These are phyloP conservation scores for Boletus barrowsii DNA, from an alignment of 768 basidiomycete species.

Conservation along the genomic window DNA sequence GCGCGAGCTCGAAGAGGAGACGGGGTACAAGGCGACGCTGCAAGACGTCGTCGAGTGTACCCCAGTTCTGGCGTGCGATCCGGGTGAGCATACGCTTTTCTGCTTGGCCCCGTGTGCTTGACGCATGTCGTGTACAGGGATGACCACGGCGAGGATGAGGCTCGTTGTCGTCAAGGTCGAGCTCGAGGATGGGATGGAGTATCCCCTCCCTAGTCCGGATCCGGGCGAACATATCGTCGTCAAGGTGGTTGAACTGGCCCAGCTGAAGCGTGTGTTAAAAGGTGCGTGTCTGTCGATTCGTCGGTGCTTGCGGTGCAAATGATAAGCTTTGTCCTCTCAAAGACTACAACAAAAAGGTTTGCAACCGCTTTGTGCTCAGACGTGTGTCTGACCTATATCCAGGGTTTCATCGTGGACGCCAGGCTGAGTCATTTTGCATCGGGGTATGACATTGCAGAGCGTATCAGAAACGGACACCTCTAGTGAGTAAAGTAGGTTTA, in stretches of 20 bases:
- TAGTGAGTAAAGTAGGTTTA: constrained; percentile 10
- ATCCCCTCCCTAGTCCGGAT: constrained; percentile 74
- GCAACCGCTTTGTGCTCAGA: background rate
- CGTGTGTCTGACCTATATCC: background rate
- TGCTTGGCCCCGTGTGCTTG: no score
- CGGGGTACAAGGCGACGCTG: constrained; percentile 69
- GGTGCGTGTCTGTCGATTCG: constrained; percentile 44
- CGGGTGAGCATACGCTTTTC: constrained; percentile 43
- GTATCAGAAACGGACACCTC: constrained; percentile 30
- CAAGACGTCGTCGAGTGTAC: constrained; percentile 56
- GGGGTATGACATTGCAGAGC: constrained; percentile 60
- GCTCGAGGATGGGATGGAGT: constrained; percentile 63
- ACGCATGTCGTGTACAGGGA: constrained; percentile 47
- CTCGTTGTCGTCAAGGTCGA: constrained; percentile 70
- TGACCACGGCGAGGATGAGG: constrained; percentile 94
- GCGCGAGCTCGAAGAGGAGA: constrained; percentile 91
- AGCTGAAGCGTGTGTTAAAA: constrained; percentile 60
- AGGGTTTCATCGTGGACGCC: constrained; percentile 74
- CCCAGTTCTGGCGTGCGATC: constrained; percentile 63
- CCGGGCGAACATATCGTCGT: constrained; percentile 82
- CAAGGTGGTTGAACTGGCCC: constrained; percentile 63
- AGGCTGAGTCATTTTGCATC: constrained; percentile 71
- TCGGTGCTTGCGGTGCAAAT: background rate
- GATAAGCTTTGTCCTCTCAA: constrained; percentile 23
- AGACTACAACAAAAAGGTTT: constrained; percentile 63